phyloP scores from a whole-genome alignment of 345 rosid species.

The rapeseed (Brassica napus) region Da-Ae NC_063437.1:21960001-21960500 shows the following conservation, averaged over 20 bases:
- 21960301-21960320: constrained; percentile 11
- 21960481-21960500: constrained; percentile 28
- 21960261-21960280: constrained; percentile 16
- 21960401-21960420: constrained; percentile 16
- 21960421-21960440: constrained; percentile 1
- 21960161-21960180: background rate
- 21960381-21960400: background rate
- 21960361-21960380: constrained; percentile 7
- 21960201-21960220: background rate
- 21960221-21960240: background rate
- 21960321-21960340: constrained; percentile 7
- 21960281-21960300: constrained; percentile 18
- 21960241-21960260: background rate
- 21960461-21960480: constrained; percentile 30
- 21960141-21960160: constrained; percentile 23
- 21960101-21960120: constrained; percentile 20
- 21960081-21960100: constrained; percentile 29
- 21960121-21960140: constrained; percentile 27
- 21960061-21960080: constrained; percentile 32
- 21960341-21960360: constrained; percentile 9
- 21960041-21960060: constrained; percentile 13
- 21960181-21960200: background rate
- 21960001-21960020: constrained; percentile 12
- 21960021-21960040: constrained; percentile 24
- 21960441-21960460: constrained; percentile 34